Percentiles rank a stretch among this genome's conserved stretches.
These are phyloP conservation scores for Suillus subalutaceus DNA, from an alignment of 768 basidiomycete species.

Conservation along the genomic window DNA sequence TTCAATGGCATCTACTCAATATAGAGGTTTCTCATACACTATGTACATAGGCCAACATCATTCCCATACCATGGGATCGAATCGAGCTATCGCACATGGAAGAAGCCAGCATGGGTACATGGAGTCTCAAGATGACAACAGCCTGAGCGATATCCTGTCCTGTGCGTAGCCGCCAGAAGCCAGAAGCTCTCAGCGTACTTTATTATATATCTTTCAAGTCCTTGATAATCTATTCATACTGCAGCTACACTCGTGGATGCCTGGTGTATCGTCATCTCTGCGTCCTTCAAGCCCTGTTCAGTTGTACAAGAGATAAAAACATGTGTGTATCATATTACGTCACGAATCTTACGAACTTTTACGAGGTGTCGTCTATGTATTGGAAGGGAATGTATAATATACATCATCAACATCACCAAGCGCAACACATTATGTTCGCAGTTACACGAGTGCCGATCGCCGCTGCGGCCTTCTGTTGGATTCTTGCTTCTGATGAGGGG, in stretches of 20 bases:
- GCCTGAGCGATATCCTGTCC: constrained; percentile 19
- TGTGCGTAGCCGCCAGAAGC: background rate
- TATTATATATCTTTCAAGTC: constrained; percentile 8
- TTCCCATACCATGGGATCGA: constrained; percentile 70
- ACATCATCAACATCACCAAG: background rate
- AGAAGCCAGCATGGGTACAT: constrained; percentile 66
- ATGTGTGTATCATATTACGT: constrained; percentile 26
- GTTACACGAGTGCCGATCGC: constrained; percentile 2
- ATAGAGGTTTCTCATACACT: constrained; percentile 13
- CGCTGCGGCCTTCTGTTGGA: background rate
- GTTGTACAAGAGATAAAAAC: constrained; percentile 25
- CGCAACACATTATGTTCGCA: background rate
- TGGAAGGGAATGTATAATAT: background rate
- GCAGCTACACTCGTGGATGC: constrained; percentile 9
- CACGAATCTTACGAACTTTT: constrained; percentile 16
- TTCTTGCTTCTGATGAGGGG: constrained; percentile 32
- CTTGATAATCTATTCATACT: constrained; percentile 7
- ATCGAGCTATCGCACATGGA: constrained; percentile 73
- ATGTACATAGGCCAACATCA: constrained; percentile 57
- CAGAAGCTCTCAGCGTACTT: background rate
- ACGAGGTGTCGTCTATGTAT: constrained; percentile 5
- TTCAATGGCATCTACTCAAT: constrained; percentile 12
- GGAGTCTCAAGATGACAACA: constrained; percentile 64
- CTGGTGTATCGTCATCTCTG: constrained; percentile 12
- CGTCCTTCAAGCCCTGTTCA: constrained; percentile 10